A percentile compares a stretch with the other conserved stretches of the same genome.
phyloP scores from a whole-genome alignment of 2,329 filamentous ascomycete species.

The Delphinella strobiligena region DNA sequence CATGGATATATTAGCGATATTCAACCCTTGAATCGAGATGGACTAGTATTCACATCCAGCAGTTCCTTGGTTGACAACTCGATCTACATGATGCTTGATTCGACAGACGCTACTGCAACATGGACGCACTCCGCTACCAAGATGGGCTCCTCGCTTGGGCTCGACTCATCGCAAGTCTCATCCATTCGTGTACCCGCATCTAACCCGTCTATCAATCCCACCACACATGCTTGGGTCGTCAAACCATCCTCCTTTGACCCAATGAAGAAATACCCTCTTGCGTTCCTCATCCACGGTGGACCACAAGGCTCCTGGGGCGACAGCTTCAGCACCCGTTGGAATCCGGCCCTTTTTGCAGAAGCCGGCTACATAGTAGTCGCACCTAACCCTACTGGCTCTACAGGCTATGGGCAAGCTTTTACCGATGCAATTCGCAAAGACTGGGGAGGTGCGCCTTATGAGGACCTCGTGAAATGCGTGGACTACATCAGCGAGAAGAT shows the following conservation, averaged over 20 bases:
- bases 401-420: conserved; percentile 68
- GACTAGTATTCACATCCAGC: conserved; percentile 51
- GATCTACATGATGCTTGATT: conserved; percentile 50
- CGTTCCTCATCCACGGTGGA: conserved; percentile 72
- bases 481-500: conserved; percentile 58
- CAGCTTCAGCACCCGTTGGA: conserved; percentile 73
- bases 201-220: conserved; percentile 35
- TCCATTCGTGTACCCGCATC: conserved; percentile 61
- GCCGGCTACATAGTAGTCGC: conserved; percentile 75
- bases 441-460: conserved; percentile 78
- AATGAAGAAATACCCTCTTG: conserved; percentile 63
- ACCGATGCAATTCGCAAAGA: conserved; percentile 65
- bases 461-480: conserved; percentile 68
- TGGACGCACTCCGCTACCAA: conserved; percentile 45
- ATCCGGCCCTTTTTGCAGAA: conserved; percentile 74
- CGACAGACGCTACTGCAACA: conserved; percentile 21
- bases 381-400: conserved; percentile 74
- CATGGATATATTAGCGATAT: conserved; percentile 45
- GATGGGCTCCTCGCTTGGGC: conserved; percentile 53
- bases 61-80: conserved; percentile 62
- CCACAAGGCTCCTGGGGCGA: conserved; percentile 68
- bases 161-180: conserved; percentile 49
- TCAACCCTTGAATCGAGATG: conserved; percentile 34
- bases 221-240: conserved; percentile 59
- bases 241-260: conserved; percentile 53